Base-by-base conservation (phyloP, 108 stramenopile genomes). In the Cyclotella atomus region DNA sequence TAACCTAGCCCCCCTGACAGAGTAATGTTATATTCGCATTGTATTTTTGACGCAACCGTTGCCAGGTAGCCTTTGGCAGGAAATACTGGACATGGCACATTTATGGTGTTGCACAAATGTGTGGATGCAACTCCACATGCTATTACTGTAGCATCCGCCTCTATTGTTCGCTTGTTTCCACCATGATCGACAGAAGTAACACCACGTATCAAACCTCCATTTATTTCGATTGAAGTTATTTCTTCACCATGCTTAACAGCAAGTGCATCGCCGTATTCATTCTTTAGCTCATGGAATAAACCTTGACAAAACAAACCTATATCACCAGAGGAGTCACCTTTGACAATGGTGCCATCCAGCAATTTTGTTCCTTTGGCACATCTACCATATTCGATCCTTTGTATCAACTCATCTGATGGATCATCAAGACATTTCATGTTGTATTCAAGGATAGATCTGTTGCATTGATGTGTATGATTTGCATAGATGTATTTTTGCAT, bases 381-480 rank as follows among this genome's bases (percentile, higher is more conserved):
- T 29, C 77, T 29, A 14, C 70, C 77, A 60, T 78, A 78, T 19
- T 71, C 47, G 27, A 78, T 78, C 25, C 65, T 65, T 45, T 70
- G 77, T 14, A 78, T 63, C 32, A 78, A 49, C 21, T 45, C 54
- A 38, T 78, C 77, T 10, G 45, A 59, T 38, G 55, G 57, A 66
- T 78, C 77, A 66, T 78, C 77, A 6, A 78, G 68, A 27, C 77
- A 71, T 65, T 78, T 59, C 77, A 78, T 78, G 57, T 28, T 65
- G 61, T 71, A 71, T 50, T 78, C 57, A 21, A 78, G 55, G 29
- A 78, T 78, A 21, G 69, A 59, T 66, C 66, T 67, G 35, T 71
- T 70, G 52, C 54, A 66, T 59, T 66, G 64, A 36, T 78, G 70
- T 46, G 65, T 54, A 2, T 64, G 56, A 7, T 32, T 68, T n/a